phyloP scores from a whole-genome alignment of 345 rosid genomes.

The Viola odorata region DNA sequence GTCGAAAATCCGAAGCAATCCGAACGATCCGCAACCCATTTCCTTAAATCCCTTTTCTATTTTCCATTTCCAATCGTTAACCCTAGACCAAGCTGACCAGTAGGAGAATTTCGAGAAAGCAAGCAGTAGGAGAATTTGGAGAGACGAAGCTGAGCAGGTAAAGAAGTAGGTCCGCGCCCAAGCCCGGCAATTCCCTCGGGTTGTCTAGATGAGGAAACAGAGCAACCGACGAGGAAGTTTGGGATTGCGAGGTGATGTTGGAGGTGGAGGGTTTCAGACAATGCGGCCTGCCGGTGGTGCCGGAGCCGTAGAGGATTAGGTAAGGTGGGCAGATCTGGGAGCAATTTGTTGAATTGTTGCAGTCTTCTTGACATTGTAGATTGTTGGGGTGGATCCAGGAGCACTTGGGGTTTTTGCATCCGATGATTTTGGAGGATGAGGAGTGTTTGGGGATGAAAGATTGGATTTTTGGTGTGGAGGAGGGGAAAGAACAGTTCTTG shows the following conservation, averaged over 20 bases:
- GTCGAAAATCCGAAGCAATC: no score
- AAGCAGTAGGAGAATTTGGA: conserved; percentile 39
- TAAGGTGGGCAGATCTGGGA: conserved; percentile 36
- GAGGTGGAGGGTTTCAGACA: conserved; percentile 32
- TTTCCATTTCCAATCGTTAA: no score
- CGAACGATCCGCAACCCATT: no score
- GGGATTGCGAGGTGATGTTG: conserved; percentile 2
- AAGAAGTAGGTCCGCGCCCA: conserved; percentile 32
- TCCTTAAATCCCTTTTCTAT: no score
- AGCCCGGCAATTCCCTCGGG: conserved; percentile 41
- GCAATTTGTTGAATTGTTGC: conserved; percentile 13
- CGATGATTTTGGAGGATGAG: conserved; percentile 26
- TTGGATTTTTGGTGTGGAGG: conserved; percentile 1
- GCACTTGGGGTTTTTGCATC: conserved; percentile 41
- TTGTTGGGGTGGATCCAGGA: conserved; percentile 30
- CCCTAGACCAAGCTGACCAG: no score
- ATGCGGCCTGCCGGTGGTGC: conserved; percentile 30
- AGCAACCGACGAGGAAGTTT: conserved; percentile 39
- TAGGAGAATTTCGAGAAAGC: conserved; percentile 31
- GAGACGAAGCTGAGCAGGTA: conserved; percentile 33
- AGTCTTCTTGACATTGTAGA: conserved; percentile 14
- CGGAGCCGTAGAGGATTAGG: conserved; percentile 32
- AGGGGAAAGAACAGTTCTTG: conserved; percentile 23
- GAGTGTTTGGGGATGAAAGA: conserved; percentile 33
- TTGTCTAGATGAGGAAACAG: conserved; percentile 29